Base-by-base conservation (phyloP, 306 rosid species). In the Oxytropis ochrocephala region DNA sequence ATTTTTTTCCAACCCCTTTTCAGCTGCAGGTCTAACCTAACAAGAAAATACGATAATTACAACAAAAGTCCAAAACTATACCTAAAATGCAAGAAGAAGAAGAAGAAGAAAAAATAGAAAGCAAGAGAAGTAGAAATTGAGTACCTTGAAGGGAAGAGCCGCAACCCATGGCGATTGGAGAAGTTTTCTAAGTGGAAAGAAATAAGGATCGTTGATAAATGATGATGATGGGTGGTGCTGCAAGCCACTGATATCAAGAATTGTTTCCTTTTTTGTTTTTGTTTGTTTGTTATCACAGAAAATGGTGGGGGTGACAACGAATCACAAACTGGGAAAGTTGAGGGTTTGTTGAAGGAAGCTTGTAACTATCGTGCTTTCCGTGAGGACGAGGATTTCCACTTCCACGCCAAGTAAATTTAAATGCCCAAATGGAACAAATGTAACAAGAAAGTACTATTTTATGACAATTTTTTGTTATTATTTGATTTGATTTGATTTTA, bases 141-240 rank as follows among this genome's bases (percentile, higher is more conserved):
- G 76, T 77, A 90, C 98, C 94, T 11, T 88, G 87, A 75, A 81
- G 33, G 78, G 98, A 93, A 35, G 94, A 78, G 14, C 91, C 81
- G 83, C 97, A 90, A 80, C 97, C 98, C 98, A 93, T 85, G 21
- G 52, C 27, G 46, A 43, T 27, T 33, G 21, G 47, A 79, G 30
- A 60, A 50, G 27, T 17, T 58, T 41, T 44, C 7, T 6, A 64
- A 53, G 39, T 6, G 36, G 58, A 48, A 13, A 44, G 36, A 64
- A 58, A 73, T 5, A 59, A 36, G 27, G 50, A 5, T 33, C 12
- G 58, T 49, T 17, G n/a, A 43, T 33, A 35, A 35, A 17, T 11
- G 24, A 38, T 11, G 24, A 38, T 39, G 66, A 73, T 39, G 73
- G 75, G 59, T 29, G 75, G 35, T 70, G 41, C 18, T 13, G 30